Evolutionary conservation across 768 basidiomycete genomes (phyloP), one percentile per base, ranked within the genome.

Genomic region (Tylopilus rubrobrunneus): DNA sequence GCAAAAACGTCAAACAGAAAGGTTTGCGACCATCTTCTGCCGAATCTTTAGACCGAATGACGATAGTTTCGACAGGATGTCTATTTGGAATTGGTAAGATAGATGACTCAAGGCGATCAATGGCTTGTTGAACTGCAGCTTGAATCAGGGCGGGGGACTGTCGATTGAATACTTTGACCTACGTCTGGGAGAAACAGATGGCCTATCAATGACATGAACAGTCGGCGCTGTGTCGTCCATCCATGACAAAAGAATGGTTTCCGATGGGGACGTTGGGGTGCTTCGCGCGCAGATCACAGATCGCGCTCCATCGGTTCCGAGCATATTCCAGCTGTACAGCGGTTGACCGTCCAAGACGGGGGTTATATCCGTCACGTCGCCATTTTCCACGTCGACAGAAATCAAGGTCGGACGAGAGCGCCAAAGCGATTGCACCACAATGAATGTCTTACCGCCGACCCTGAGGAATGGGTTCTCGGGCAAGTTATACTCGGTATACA

Each of bases 401-500:
- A 87, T 57, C 23, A 87, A 62, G 0, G 79, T 81, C 0, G 71
- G 68, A 9, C 81, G 73, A 1, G 83, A 83, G 1, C 79, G 76
- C 80, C 80, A 85, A 19, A 73, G 64, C 0, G 83, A 82, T n/a
- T 76, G 71, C 4, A 76, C 62, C n/a, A 80, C 66, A 15, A 66
- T 1, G 12, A 36, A 61, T 8, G 55, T 49, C 46, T 49, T 57
- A 9, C 42, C 53, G 10, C 48, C 52, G 29, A 59, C 33, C 9
- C 25, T 56, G 17, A 85, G 51, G 59, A 79, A 78, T 0, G 81
- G 76, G 2, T 62, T 65, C 1, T 70, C 39, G 0, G 76, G 66
- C 17, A 87, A 68, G 56, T 76, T 77, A 53, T 70, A 74, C 17
- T 79, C 72, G 6, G 80, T 74, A 57, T 82, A 89, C 1, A 89